phyloP scores from a whole-genome alignment of 345 rosid genomes.

The Carallia pectinifolia region DNA sequence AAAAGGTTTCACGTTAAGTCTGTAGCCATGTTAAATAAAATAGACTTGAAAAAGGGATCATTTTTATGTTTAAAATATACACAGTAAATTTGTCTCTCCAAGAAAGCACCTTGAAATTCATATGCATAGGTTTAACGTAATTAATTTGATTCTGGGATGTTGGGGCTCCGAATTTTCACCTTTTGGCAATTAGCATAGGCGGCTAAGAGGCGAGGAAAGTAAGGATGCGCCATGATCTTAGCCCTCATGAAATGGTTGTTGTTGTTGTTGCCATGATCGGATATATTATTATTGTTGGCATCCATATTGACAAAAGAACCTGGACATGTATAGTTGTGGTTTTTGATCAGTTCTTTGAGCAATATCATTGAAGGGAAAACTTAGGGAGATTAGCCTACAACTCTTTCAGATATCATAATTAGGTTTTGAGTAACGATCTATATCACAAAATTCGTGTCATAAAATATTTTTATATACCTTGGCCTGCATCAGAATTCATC shows the following conservation, averaged over 20 bases:
- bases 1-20: constrained; percentile 12
- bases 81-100: too few species aligned
- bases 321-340: constrained; percentile 19
- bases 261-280: constrained; percentile 25
- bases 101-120: background rate
- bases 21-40: constrained; percentile 2
- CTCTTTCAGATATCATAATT: constrained; percentile 24
- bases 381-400: background rate
- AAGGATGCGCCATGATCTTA: constrained; percentile 98
- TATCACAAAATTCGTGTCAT: too few species aligned
- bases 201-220: constrained; percentile 84
- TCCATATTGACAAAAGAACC: constrained; percentile 59
- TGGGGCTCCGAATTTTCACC: constrained; percentile 36
- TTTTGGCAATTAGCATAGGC: constrained; percentile 93
- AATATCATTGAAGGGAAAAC: constrained; percentile 42
- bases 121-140: background rate
- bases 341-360: constrained; percentile 16
- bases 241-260: constrained; percentile 55
- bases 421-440: constrained; percentile 3
- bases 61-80: too few species aligned
- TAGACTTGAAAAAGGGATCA: too few species aligned
- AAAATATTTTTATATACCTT: too few species aligned
- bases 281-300: background rate
- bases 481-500: constrained; percentile 26
- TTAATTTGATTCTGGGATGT: background rate